Evolutionary conservation across 306 rosid genomes (phyloP), one percentile per base, ranked within the genome.

Genomic region (Fagus sylvatica): DNA sequence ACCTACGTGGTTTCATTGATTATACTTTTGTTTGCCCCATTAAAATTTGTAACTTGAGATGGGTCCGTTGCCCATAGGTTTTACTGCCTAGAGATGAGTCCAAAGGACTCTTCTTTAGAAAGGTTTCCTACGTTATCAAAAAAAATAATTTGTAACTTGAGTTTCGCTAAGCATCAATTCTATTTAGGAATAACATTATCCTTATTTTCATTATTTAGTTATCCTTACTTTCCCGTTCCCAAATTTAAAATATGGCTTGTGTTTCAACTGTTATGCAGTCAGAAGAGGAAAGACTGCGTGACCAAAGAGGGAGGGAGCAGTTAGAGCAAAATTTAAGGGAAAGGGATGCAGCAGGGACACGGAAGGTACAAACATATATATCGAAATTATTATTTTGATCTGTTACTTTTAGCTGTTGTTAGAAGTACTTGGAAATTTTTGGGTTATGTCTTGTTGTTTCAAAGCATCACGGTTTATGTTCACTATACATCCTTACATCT

Each of bases 241-340:
- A 71, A 22, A 53, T 73, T 59, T 76, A 64, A 54, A 69, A 74
- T 42, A 37, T 43, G 34, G 37, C 43, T 42, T 80, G 22, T 30
- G 16, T 74, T 78, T 76, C 39, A 70, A 62, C 79, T 62, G 73
- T 72, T 39, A 42, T 84, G 83, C 89, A 94, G 97, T 94, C 97
- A 6, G 97, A 92, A 61, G 98, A 94, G 84, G 99, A 95, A 81
- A 87, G 89, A 72, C 55, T 91, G 82, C 95, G 89, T 69, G 99
- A 95, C 87, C 99, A 90, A 84, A 93, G 83, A 84, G 99, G 91
- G 82, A 87, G 89, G 87, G 98, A 95, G 74, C 89, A 95, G 87
- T 78, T 95, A 64, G 98, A 92, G 89, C 82, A 41, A 69, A 90
- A 91, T 80, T 13, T 95, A 77, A 89, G 89, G 83, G 99, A 91